phyloP scores from a whole-genome alignment of 2,329 filamentous ascomycete species.

The Dryadomyces sulphureus region DNA sequence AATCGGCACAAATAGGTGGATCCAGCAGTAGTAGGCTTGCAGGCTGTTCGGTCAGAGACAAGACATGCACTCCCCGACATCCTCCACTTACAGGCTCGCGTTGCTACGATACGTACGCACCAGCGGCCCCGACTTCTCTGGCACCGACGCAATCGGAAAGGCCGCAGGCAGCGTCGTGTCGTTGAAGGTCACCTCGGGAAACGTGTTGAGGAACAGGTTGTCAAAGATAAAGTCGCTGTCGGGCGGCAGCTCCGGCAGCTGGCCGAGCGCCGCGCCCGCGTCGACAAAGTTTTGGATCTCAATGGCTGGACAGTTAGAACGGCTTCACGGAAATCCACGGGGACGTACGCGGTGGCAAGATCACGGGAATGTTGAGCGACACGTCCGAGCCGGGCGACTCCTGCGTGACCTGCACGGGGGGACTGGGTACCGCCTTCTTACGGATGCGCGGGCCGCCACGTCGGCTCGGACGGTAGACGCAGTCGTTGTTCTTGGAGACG shows the following conservation, averaged over 20 bases:
- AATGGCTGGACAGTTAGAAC: conserved; percentile 13
- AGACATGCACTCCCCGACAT: not conserved
- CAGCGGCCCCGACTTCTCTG: conserved; percentile 15
- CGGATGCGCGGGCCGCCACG: conserved; percentile 27
- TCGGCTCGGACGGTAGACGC: conserved; percentile 27
- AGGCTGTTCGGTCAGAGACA: conserved; percentile 14
- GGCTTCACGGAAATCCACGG: not conserved
- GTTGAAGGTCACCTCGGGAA: conserved; percentile 9
- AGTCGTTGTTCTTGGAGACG: conserved; percentile 23
- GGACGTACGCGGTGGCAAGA: conserved; percentile 4
- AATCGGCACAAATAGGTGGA: conserved; percentile 35
- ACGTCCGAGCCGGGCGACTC: conserved; percentile 8
- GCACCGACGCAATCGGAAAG: conserved; percentile 1
- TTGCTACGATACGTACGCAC: conserved; percentile 27
- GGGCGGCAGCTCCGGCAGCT: conserved; percentile 27
- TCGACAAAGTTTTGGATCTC: conserved; percentile 26
- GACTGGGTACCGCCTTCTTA: conserved; percentile 20
- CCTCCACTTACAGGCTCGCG: conserved; percentile 24
- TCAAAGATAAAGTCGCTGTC: conserved; percentile 30
- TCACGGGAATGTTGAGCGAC: conserved; percentile 14
- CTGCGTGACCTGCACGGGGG: conserved; percentile 10
- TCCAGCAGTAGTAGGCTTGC: conserved; percentile 36
- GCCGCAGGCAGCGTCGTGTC: conserved; percentile 9
- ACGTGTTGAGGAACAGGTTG: conserved; percentile 21
- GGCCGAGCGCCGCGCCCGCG: conserved; percentile 31